Evolutionary conservation across 2,329 filamentous ascomycete species (phyloP).

Genomic region (Polytolypa hystricis): DNA sequence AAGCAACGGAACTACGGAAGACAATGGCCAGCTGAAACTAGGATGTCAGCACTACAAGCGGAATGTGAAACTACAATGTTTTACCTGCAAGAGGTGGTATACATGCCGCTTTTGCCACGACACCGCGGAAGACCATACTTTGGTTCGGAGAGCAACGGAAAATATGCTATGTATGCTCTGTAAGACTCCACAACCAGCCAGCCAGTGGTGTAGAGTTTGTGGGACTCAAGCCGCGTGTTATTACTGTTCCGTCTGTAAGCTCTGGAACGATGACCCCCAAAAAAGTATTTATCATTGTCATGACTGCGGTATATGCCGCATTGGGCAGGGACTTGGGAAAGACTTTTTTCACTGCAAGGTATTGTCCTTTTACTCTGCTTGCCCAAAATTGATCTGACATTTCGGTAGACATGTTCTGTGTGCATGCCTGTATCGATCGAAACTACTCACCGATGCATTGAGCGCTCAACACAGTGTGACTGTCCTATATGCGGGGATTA

Average conservation of each 20-base stretch:
- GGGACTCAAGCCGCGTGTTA: conserved; percentile 71
- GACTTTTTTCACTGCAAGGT: conserved; percentile 99
- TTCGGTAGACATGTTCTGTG: conserved; percentile 66
- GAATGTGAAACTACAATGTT: conserved; percentile 93
- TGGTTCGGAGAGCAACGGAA: conserved; percentile 73
- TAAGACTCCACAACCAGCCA: conserved; percentile 68
- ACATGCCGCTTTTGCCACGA: conserved; percentile 94
- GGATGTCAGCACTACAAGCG: conserved; percentile 90
- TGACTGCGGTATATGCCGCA: conserved; percentile 90
- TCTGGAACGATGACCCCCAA: conserved; percentile 87
- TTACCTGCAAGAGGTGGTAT: conserved; percentile 81
- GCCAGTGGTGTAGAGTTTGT: conserved; percentile 67
- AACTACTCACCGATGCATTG: conserved; percentile 82
- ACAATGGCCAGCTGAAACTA: conserved; percentile 44
- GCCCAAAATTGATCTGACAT: conserved; percentile 17
- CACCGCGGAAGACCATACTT: conserved; percentile 61
- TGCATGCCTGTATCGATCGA: conserved; percentile 86
- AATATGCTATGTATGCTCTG: conserved; percentile 99
- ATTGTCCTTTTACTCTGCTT: no score
- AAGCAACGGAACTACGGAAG: conserved; percentile 39
- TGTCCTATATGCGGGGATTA: conserved; percentile 96
- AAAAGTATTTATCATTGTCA: conserved; percentile 94
- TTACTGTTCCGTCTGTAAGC: conserved; percentile 87
- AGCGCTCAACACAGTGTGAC: conserved; percentile 85
- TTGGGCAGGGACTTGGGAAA: conserved; percentile 77